Evolutionary conservation across 2,329 filamentous ascomycete genomes (phyloP).

Genomic region (Talaromyces verruculosus): DNA sequence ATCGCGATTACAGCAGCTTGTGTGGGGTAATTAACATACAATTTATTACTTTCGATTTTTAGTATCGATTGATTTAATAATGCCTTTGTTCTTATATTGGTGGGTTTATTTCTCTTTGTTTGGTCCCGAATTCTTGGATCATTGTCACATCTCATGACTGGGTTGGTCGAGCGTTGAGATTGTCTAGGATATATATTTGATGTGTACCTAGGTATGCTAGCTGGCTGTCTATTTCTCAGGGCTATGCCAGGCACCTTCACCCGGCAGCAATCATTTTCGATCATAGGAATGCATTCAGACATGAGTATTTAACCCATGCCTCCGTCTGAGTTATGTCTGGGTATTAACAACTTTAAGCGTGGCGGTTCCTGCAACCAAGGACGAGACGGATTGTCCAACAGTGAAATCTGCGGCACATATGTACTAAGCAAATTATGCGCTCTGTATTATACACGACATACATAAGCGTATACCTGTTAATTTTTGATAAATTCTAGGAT

Average conservation of each 20-base stretch:
- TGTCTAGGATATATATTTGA: too few species aligned
- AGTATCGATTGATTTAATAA: not conserved
- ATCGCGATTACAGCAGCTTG: not conserved
- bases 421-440: too few species aligned
- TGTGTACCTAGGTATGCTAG: too few species aligned
- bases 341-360: too few species aligned
- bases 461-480: not conserved
- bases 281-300: too few species aligned
- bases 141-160: not conserved
- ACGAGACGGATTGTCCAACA: not conserved
- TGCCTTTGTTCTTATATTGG: not conserved
- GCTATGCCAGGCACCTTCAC: too few species aligned
- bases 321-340: too few species aligned
- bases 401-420: not conserved
- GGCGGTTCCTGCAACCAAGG: too few species aligned
- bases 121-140: not conserved
- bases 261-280: too few species aligned
- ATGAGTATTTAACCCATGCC: too few species aligned
- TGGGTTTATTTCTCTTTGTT: not conserved
- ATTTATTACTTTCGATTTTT: not conserved
- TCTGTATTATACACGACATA: not conserved
- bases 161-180: too few species aligned
- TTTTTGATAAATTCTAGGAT: not conserved
- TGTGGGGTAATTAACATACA: constrained; percentile 3
- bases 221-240: too few species aligned